Percentiles rank a stretch among this genome's conserved stretches.
These are phyloP conservation scores for Apostasia shenzhenica DNA, from an alignment of 106 monocot genomes.

Conservation along the genomic window DNA sequence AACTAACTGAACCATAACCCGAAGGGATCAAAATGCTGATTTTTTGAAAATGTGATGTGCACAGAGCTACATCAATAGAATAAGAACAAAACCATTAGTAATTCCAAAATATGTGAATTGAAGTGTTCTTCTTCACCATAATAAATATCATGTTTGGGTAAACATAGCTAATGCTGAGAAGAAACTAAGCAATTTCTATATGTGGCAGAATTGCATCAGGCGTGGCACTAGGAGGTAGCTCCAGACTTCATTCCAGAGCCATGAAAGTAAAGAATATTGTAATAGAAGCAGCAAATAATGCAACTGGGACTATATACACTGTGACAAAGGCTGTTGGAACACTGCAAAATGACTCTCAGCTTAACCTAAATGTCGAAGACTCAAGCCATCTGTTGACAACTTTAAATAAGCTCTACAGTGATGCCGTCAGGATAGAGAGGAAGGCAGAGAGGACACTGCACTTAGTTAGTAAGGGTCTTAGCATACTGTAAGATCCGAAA, in stretches of 20 bases:
- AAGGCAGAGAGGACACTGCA: constrained; percentile 45
- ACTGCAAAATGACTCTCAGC: constrained; percentile 38
- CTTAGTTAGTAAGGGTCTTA: constrained; percentile 51
- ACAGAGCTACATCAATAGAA: background rate
- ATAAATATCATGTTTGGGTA: no score
- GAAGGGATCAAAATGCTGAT: no score
- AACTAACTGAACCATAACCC: no score
- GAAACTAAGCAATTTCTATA: background rate
- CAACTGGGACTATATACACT: constrained; percentile 59
- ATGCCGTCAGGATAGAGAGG: constrained; percentile 42
- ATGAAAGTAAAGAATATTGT: constrained; percentile 49
- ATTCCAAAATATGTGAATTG: background rate
- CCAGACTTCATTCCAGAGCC: constrained; percentile 57
- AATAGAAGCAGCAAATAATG: constrained; percentile 39
- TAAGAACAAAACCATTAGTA: background rate
- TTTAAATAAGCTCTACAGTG: constrained; percentile 33
- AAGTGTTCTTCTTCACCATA: no score
- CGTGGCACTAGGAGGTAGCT: constrained; percentile 49
- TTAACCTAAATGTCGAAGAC: constrained; percentile 11
- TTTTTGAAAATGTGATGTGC: no score
- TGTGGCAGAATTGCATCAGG: constrained; percentile 59
- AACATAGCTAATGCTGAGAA: background rate
- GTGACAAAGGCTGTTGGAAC: constrained; percentile 45
- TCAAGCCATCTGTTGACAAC: constrained; percentile 36
- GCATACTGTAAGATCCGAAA: constrained; percentile 54